Conservation (phyloP, 495 filamentous ascomycete genomes). For the Friedmanniomyces endolithicus region DNA sequence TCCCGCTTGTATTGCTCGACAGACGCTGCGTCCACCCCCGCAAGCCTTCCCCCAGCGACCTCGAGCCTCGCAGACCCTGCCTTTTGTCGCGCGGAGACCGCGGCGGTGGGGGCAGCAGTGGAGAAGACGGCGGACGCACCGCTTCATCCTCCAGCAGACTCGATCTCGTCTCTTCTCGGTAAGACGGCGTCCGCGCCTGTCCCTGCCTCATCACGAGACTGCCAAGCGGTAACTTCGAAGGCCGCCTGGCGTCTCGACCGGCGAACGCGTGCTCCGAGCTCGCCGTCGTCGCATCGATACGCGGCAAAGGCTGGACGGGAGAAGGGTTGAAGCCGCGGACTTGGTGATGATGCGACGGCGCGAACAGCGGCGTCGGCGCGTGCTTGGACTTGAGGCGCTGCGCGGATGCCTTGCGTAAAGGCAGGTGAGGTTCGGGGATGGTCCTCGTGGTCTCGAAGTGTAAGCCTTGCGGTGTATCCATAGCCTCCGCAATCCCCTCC, state of each 20-base stretch:
- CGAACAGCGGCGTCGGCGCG: conserved; percentile 13
- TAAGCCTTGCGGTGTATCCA: background rate
- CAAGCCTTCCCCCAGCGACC: conserved; percentile 12
- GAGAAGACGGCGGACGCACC: conserved; percentile 7
- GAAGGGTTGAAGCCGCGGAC: conserved; percentile 19
- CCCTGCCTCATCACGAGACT: conserved; percentile 4
- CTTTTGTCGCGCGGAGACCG: background rate
- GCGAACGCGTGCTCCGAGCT: conserved; percentile 22
- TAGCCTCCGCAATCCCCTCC: conserved; percentile 3
- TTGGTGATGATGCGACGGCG: conserved; percentile 8
- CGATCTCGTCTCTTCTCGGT: background rate
- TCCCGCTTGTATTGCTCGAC: conserved; percentile 4
- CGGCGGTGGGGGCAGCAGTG: conserved; percentile 11
- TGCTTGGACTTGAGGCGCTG: conserved; percentile 5
- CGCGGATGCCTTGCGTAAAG: conserved; percentile 14
- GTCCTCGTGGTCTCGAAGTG: conserved; percentile 2
- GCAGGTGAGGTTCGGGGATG: conserved; percentile 15
- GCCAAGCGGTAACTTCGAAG: conserved; percentile 17
- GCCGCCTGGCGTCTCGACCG: conserved; percentile 6
- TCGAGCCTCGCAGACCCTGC: conserved; percentile 10
- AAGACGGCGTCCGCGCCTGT: background rate
- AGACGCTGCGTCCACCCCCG: conserved; percentile 12
- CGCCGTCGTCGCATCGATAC: conserved; percentile 13
- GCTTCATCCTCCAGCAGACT: background rate
- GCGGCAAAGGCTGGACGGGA: conserved; percentile 10